Evolutionary conservation across 805 yeast genomes (phyloP).

Genomic region (Saccharomycopsis microspora): DNA sequence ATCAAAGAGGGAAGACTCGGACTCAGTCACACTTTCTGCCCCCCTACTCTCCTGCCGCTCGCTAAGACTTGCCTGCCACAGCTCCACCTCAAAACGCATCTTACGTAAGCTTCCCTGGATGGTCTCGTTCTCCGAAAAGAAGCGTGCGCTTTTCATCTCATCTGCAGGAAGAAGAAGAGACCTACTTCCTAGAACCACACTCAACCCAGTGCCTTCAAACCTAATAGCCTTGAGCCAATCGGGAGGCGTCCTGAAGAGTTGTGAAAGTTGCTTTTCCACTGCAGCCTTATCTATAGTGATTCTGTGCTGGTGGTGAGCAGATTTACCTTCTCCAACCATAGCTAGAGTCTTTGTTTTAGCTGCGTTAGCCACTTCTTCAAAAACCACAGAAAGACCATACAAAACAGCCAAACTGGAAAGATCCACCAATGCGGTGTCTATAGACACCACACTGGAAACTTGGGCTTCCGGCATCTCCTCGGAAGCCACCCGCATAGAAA

Average conservation of each 20-base stretch:
- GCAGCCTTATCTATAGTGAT: background rate
- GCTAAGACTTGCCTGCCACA: too few relatives aligned
- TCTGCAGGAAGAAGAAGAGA: conserved; percentile 33
- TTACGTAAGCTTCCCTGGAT: conserved; percentile 3
- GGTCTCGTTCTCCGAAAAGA: conserved; percentile 25
- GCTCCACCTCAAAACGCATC: background rate
- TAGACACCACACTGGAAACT: conserved; percentile 17
- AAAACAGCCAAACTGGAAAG: conserved; percentile 21
- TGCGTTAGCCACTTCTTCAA: conserved; percentile 16
- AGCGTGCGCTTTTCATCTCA: conserved; percentile 25
- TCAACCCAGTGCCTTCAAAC: conserved; percentile 23
- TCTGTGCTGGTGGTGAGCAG: background rate
- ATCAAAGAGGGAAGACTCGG: background rate
- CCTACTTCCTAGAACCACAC: conserved; percentile 17
- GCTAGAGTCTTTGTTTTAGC: too few relatives aligned
- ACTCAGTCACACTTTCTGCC: too few relatives aligned
- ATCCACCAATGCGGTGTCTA: conserved; percentile 20
- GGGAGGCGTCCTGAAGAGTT: conserved; percentile 24
- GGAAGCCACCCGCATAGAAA: conserved; percentile 5
- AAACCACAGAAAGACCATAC: conserved; percentile 20
- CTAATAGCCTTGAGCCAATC: conserved; percentile 22
- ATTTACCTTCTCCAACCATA: background rate
- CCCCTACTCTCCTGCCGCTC: too few relatives aligned
- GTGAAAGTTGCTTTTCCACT: conserved; percentile 16
- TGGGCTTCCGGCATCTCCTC: conserved; percentile 20